phyloP scores from a whole-genome alignment of 2,329 filamentous ascomycete species.

The Trichoderma endophyticum region DNA sequence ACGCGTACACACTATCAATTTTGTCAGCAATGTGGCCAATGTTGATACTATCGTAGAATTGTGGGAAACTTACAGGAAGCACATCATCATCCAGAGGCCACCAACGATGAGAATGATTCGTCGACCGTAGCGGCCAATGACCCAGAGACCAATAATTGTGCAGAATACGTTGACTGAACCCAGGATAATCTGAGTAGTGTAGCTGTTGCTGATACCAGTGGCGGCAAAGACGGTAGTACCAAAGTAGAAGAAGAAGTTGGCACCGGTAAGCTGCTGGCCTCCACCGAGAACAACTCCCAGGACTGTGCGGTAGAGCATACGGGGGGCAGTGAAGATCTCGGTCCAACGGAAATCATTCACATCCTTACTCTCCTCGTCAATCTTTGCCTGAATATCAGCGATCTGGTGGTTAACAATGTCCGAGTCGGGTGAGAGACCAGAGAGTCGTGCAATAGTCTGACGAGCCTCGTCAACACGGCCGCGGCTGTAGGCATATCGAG shows the following conservation, averaged over 20 bases:
- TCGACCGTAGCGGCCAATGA: conserved; percentile 5
- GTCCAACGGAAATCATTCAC: not conserved
- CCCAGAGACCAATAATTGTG: conserved; percentile 8
- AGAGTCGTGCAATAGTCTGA: conserved; percentile 5
- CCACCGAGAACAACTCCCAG: conserved; percentile 2
- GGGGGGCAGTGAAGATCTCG: conserved; percentile 10
- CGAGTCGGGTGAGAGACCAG: not conserved
- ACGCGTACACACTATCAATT: not conserved
- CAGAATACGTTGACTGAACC: conserved; percentile 12
- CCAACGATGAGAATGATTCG: conserved; percentile 2
- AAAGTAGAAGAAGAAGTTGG: conserved; percentile 18
- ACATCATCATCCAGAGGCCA: conserved; percentile 12
- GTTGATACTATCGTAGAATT: not conserved
- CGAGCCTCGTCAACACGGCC: conserved; percentile 5
- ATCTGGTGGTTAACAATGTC: conserved; percentile 7
- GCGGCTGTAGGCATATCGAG: conserved; percentile 7
- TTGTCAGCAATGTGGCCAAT: not conserved
- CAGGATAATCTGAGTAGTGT: conserved; percentile 9
- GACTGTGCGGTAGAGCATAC: conserved; percentile 2
- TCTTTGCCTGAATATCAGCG: conserved; percentile 9
- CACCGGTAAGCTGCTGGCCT: conserved; percentile 10
- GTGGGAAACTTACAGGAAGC: conserved; percentile 4
- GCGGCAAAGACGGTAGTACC: conserved; percentile 7
- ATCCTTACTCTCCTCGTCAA: conserved; percentile 7
- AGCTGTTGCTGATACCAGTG: conserved; percentile 15